Evolutionary conservation across 1,284 basidiomycete genomes (phyloP), one percentile per base, ranked within the genome.

Genomic region (Apiotrichum brassicae): DNA sequence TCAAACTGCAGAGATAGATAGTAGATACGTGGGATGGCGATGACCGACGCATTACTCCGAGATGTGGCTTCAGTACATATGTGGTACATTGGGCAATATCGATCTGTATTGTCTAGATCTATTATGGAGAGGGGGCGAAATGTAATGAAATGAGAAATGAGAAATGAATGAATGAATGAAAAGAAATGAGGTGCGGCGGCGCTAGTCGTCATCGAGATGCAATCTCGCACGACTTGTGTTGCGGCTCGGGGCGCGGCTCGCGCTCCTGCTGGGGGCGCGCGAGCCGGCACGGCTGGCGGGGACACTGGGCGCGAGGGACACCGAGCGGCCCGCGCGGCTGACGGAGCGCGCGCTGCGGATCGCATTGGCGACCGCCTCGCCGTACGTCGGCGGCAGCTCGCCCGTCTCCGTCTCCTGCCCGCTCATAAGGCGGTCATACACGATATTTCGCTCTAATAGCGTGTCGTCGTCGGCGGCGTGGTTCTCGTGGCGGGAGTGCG

Each of bases 381-480:
- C 77, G 61, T 85, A 85, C 12, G 76, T 67, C 7, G 84, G 84
- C 0, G 84, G 83, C 28, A 76, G 74, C 59, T 85, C 83, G 22
- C 84, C 84, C 19, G 73, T 73, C 60, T 82, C 78, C 33, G 77
- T 80, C 66, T 82, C 79, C 61, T 81, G 78, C 6, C 84, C 84
- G 19, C 79, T 76, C 28, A 85, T 76, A 13, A 85, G 73, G 30
- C 81, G 75, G 57, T 74, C 72, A 56, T 67, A 74, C 11, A 72
- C 71, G 20, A 74, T 74, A 46, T 74, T 74, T 25, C 72, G 51
- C 51, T 72, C 69, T 11, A 72, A 49, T 20, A 74, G 54, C 2
- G 71, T 64, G 58, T 74, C 72, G 12, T 54, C 53, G 3, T 54
- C 52, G 32, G 34, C 30, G 34, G 13, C 30, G 13, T 24, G 20